Conservation (phyloP, 164 flowering plant genomes). For the Kalanchoe fedtschenkoi region DNA sequence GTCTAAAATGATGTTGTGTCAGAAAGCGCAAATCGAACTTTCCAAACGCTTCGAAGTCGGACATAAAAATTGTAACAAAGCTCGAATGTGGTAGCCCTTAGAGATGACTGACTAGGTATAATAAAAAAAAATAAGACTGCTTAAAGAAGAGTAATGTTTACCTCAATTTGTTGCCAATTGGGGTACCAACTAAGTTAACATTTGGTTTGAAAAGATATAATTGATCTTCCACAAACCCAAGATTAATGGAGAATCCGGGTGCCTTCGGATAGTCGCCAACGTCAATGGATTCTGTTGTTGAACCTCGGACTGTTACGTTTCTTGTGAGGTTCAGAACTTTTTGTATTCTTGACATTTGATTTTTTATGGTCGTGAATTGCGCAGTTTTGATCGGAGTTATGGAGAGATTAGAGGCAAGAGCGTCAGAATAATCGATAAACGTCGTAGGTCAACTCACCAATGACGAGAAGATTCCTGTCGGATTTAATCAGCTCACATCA, state of each 20-base stretch:
- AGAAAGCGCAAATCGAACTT: too few relatives aligned
- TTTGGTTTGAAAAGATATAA: conserved; percentile 49
- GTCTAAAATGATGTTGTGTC: too few relatives aligned
- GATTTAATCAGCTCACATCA: not conserved
- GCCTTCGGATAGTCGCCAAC: conserved; percentile 47
- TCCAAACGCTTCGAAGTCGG: too few relatives aligned
- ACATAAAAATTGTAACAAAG: too few relatives aligned
- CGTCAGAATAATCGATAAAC: too few relatives aligned
- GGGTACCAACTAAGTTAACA: conserved; percentile 66
- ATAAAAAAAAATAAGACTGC: not conserved
- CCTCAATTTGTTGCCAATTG: conserved; percentile 40
- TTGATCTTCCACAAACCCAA: conserved; percentile 56
- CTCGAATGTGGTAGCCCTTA: not conserved
- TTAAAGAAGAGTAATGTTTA: conserved; percentile 14
- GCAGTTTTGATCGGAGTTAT: not conserved
- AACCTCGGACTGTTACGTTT: conserved; percentile 17
- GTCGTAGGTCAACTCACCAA: not conserved
- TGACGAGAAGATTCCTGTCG: not conserved
- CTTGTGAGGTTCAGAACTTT: too few relatives aligned
- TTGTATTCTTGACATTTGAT: too few relatives aligned
- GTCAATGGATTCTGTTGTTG: conserved; percentile 39
- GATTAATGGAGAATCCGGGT: conserved; percentile 24
- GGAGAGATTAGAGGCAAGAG: too few relatives aligned
- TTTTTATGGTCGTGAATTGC: too few relatives aligned
- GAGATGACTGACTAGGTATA: not conserved